phyloP scores from a whole-genome alignment of 2,329 filamentous ascomycete species.

The Aspergillus nomiae region DNA sequence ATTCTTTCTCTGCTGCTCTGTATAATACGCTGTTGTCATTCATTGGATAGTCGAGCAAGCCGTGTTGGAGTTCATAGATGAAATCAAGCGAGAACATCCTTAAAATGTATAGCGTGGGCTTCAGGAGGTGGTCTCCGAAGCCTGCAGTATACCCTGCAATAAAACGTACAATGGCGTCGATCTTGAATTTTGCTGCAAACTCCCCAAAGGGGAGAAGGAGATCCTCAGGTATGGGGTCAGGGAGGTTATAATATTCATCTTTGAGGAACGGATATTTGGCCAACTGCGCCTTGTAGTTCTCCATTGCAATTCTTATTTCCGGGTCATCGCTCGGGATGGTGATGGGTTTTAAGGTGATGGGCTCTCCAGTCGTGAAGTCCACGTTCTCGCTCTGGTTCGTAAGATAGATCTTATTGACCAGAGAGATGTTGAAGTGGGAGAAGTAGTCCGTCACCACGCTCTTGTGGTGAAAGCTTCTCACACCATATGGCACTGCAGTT shows the following conservation, averaged over 20 bases:
- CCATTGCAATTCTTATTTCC: background rate
- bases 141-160: background rate
- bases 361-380: background rate
- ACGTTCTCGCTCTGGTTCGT: background rate
- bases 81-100: background rate
- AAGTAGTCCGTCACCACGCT: constrained; percentile 5
- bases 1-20: background rate
- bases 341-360: background rate
- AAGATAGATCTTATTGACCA: background rate
- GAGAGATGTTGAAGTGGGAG: background rate
- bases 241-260: no score
- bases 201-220: no score
- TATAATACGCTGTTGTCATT: background rate
- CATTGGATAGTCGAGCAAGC: background rate
- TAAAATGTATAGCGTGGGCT: background rate
- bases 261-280: background rate
- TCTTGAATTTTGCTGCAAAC: no score
- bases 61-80: background rate
- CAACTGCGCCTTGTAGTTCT: background rate
- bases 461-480: background rate
- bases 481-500: constrained; percentile 5
- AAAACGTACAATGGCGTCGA: background rate
- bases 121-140: background rate
- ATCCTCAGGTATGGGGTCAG: no score
- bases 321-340: background rate